A percentile compares a stretch with the other conserved stretches of the same genome.
phyloP scores from a whole-genome alignment of 352 stramenopile species.

The Chrysophaeum taylorii region DNA sequence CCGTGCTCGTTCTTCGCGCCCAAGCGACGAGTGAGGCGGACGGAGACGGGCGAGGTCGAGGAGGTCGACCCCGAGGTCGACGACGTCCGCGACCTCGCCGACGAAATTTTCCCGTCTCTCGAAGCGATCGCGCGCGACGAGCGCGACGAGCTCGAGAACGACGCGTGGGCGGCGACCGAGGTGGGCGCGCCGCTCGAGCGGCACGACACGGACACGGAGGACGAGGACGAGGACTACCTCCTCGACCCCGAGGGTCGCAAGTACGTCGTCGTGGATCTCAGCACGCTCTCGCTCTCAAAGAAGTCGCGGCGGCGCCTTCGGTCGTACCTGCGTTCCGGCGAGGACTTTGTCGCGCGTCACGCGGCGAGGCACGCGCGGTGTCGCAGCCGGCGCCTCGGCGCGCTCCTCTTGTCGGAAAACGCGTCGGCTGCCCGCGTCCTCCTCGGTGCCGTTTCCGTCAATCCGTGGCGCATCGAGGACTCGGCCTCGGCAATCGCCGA shows the following conservation, averaged over 20 bases:
- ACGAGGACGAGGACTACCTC: not conserved
- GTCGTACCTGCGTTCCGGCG: not conserved
- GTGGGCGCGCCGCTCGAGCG: too few relatives aligned
- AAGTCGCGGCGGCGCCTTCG: not conserved
- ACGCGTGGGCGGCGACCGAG: too few relatives aligned
- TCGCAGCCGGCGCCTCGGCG: not conserved
- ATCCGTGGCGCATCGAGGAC: conserved; percentile 23
- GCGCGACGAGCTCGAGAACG: too few relatives aligned
- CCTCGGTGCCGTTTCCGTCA: not conserved
- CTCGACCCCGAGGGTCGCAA: not conserved
- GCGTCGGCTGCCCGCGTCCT: conserved; percentile 6
- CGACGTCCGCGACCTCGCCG: conserved; percentile 5
- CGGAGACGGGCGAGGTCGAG: too few relatives aligned
- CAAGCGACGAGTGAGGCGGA: too few relatives aligned
- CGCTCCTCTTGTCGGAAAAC: not conserved
- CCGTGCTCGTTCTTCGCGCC: conserved; percentile 9
- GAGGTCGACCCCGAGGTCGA: not conserved
- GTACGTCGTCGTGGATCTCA: not conserved
- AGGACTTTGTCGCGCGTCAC: not conserved
- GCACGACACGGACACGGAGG: not conserved
- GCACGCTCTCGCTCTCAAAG: not conserved
- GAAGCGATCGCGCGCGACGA: not conserved
- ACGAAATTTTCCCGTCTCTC: conserved; percentile 3
- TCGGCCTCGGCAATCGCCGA: conserved; percentile 20
- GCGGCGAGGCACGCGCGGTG: not conserved